phyloP scores from a whole-genome alignment of 2,329 filamentous ascomycete genomes.

The Torrubiella hemipterigena region DNA sequence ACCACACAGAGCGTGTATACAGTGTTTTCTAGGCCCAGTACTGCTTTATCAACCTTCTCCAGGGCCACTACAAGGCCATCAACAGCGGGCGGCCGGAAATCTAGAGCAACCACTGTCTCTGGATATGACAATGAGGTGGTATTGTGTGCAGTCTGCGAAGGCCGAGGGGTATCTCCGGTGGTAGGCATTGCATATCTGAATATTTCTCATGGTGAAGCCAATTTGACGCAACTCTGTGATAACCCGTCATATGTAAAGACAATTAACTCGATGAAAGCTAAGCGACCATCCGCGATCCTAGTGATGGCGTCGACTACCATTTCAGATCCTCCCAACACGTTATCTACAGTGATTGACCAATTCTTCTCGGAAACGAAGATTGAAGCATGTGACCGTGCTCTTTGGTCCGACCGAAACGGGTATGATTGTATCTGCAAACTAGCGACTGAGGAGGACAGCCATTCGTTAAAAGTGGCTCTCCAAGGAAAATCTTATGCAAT shows the following conservation, averaged over 20 bases:
- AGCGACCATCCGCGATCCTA: constrained; percentile 68
- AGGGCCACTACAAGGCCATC: constrained; percentile 17
- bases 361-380: constrained; percentile 18
- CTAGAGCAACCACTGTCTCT: constrained; percentile 23
- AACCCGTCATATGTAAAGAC: constrained; percentile 86
- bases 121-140: constrained; percentile 45
- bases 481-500: constrained; percentile 78
- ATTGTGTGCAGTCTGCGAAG: constrained; percentile 81
- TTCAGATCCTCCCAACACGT: constrained; percentile 57
- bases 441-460: constrained; percentile 69
- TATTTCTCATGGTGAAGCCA: constrained; percentile 69
- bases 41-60: constrained; percentile 10
- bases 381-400: constrained; percentile 55
- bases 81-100: constrained; percentile 32
- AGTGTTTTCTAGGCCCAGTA: constrained; percentile 4
- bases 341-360: constrained; percentile 63
- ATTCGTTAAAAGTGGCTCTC: constrained; percentile 67
- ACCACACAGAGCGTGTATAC: background rate
- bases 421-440: constrained; percentile 67
- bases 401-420: constrained; percentile 72
- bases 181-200: constrained; percentile 85
- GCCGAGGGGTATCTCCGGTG: constrained; percentile 72
- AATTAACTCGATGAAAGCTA: constrained; percentile 73
- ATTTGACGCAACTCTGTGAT: constrained; percentile 84
- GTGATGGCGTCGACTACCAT: constrained; percentile 59